phyloP scores from a whole-genome alignment of 164 flowering plant species.

The Berberis thunbergii region DNA sequence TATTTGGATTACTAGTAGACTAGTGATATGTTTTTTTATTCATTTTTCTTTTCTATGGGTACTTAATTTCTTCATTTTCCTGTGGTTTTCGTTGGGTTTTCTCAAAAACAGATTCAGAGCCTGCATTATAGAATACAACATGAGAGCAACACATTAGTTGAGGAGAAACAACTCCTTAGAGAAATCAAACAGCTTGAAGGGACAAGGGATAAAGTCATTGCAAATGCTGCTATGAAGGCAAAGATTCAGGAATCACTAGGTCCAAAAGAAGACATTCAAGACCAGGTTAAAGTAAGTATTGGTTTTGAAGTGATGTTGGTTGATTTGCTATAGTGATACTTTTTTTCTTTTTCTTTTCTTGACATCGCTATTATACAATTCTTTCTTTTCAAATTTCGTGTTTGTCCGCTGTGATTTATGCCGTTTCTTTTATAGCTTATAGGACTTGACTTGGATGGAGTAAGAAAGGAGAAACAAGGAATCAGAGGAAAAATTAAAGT shows the following conservation, averaged over 20 bases:
- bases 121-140: conserved; percentile 81
- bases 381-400: too few species aligned
- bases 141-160: conserved; percentile 82
- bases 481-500: conserved; percentile 35
- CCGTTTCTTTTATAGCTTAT: conserved; percentile 44
- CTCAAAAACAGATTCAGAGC: conserved; percentile 50
- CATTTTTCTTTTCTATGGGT: neutral
- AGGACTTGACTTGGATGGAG: conserved; percentile 48
- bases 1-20: neutral
- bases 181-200: conserved; percentile 88
- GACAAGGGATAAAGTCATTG: conserved; percentile 78
- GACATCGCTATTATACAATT: too few species aligned
- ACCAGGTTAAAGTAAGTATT: conserved; percentile 73
- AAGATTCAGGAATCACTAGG: conserved; percentile 74
- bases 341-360: neutral
- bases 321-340: neutral
- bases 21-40: neutral
- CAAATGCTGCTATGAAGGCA: conserved; percentile 67
- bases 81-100: conserved; percentile 2
- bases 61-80: neutral
- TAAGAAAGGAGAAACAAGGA: conserved; percentile 56
- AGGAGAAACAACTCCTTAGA: conserved; percentile 80
- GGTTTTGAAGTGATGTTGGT: neutral
- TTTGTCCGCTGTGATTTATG: neutral
- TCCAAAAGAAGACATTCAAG: conserved; percentile 65